Base-by-base conservation (phyloP, 345 rosid species). In the Eucalyptus sideroxylon region DNA sequence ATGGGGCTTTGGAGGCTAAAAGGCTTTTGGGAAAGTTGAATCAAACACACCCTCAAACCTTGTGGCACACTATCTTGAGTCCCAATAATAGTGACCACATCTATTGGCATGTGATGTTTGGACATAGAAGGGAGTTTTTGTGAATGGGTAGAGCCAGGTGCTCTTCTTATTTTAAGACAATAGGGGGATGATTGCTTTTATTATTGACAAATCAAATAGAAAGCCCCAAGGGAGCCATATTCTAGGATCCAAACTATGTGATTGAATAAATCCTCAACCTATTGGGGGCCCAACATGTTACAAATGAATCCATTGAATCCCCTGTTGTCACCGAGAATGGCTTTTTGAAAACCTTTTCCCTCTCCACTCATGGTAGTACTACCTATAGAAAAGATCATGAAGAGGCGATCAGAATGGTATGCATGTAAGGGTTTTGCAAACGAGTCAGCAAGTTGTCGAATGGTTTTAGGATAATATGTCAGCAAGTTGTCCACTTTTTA, bases 111-210 rank as follows among this genome's bases (percentile, higher is more conserved):
- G 88, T 89, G 56, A 83, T 60, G 90, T 65, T 89, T 86, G 85
- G 62, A 89, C 86, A 89, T 89, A 89, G 90, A 89, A 86, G 67
- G 45, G 86, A 86, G 59, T 89, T 50, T 88, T 89, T 65, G 88
- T 89, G 88, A 89, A 85, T 85, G 83, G 90, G 90, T 44, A 86
- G 89, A 87, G 86, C 21, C 37, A 59, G 34, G 77, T 87, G 50
- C 37, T 19, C 56, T 51, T 87, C 88, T 87, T 56, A 40, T 56
- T 87, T 59, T 31, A 59, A 14, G 88, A 87, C 12, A 16, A 50
- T 87, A 87, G 7, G 50, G 72, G 83, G 27, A 37, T 56, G 51
- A 59, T 50, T 50, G 88, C 59, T 30, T 86, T 37, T 77, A 21
- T 6, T 12, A 40, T 3, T 77, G 30, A 40, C 16, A 40, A 40